Evolutionary conservation across 2,329 filamentous ascomycete genomes (phyloP).

Genomic region (Didymella arachidicola): DNA sequence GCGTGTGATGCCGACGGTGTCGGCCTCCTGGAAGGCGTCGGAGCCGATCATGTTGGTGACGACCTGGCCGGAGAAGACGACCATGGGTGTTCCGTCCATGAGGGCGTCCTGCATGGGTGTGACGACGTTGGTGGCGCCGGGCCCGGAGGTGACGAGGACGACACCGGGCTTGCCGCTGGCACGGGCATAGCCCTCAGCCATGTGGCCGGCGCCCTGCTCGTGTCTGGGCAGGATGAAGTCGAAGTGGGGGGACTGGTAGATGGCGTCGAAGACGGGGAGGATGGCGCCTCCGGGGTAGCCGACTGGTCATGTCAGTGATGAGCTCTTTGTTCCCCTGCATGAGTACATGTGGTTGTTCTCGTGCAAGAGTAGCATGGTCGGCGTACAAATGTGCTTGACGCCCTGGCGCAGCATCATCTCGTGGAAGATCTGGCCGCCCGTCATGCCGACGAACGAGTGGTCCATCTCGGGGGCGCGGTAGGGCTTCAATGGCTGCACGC

Average conservation of each 20-base stretch:
- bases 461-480: constrained; percentile 60
- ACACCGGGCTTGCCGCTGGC: constrained; percentile 94
- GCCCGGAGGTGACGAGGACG: constrained; percentile 94
- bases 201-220: constrained; percentile 97
- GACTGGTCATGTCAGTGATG: constrained; percentile 29
- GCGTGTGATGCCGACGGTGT: constrained; percentile 90
- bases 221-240: constrained; percentile 94
- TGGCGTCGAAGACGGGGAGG: constrained; percentile 96
- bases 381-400: constrained; percentile 81
- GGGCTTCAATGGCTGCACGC: constrained; percentile 57
- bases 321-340: too few relatives aligned
- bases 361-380: too few relatives aligned
- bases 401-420: constrained; percentile 96
- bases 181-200: constrained; percentile 96
- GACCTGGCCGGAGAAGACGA: constrained; percentile 96
- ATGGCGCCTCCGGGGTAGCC: constrained; percentile 93
- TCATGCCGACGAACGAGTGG: constrained; percentile 85
- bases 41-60: constrained; percentile 88
- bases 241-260: constrained; percentile 97
- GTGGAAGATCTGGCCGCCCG: constrained; percentile 95
- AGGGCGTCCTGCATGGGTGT: constrained; percentile 96
- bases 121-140: constrained; percentile 94
- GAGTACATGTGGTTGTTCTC: too few relatives aligned
- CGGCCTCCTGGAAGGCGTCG: constrained; percentile 96
- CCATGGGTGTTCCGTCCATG: constrained; percentile 93